Evolutionary conservation across 495 filamentous ascomycete species (phyloP), one percentile per base, ranked within the genome.

Genomic region (Trichoderma erinaceum): DNA sequence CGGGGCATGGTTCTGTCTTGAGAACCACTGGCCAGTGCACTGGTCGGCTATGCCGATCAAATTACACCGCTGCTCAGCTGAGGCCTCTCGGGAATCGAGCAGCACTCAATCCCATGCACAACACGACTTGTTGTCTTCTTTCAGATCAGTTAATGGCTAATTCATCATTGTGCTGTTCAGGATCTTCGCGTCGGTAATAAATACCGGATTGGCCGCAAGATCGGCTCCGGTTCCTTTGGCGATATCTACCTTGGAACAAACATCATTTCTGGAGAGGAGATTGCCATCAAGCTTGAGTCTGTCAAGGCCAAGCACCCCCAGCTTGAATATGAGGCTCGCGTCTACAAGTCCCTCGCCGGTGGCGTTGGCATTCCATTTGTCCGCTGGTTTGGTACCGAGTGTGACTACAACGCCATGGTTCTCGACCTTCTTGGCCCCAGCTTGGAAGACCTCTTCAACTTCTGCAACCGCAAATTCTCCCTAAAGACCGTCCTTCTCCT

Each of bases 331-430:
- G 96, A 99, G 78, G 96, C 96, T 68, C 93, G 96, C 70, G 96
- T 99, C 76, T 99, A 99, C 89, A 99, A 99, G 82, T 97, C 93
- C 27, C 90, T 99, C 68, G 96, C 96, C 65, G 96, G 96, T 70
- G 96, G 96, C 78, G 96, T 99, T 71, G 96, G 96, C 67, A 99
- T 99, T 70, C 96, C 96, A 50, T 99, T 99, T 74, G 96, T 99
- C 72, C 92, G 96, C 78, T 99, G 96, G 96, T 99, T 98, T 81
- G 96, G 96, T 70, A 99, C 96, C 67, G 96, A 99, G 80, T 99
- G 96, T 80, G 96, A 99, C 82, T 99, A 99, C 87, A 98, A 99
- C 81, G 96, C 96, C 74, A 99, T 99, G 96, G 96, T 99, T 64
- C 90, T 99, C 71, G 96, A 99, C 75, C 88, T 99, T 21, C 91